Percentiles rank a stretch among this genome's conserved stretches.
Evolutionary conservation across 2,329 filamentous ascomycete species (phyloP).

Genomic region (Beauveria sp.): DNA sequence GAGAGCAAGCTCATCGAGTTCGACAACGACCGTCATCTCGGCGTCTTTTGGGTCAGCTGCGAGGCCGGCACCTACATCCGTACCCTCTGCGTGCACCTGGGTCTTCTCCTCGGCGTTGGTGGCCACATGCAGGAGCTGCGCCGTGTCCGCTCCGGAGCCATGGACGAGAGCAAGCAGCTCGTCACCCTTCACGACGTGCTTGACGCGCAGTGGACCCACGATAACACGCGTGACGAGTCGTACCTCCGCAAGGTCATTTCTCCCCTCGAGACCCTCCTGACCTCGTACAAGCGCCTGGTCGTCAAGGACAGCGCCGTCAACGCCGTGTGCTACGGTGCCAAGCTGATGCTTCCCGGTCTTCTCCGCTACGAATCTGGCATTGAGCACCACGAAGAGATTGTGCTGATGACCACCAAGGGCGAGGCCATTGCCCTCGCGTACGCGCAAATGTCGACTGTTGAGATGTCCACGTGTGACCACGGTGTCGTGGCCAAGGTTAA

Average conservation of each 20-base stretch:
- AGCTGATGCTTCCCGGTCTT: constrained; percentile 96
- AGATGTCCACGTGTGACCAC: constrained; percentile 94
- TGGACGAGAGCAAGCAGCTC: constrained; percentile 83
- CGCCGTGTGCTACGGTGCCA: constrained; percentile 96
- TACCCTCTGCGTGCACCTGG: constrained; percentile 92
- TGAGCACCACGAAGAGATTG: constrained; percentile 91
- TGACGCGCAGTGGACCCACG: constrained; percentile 91
- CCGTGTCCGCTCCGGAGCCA: constrained; percentile 86
- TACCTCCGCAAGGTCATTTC: constrained; percentile 87
- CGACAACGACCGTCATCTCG: constrained; percentile 94
- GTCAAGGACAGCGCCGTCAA: constrained; percentile 84
- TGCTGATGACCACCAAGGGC: constrained; percentile 98
- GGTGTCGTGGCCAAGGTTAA: constrained; percentile 98
- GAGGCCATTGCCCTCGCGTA: constrained; percentile 96
- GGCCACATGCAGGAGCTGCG: constrained; percentile 98
- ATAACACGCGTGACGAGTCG: constrained; percentile 92
- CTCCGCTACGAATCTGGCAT: constrained; percentile 86
- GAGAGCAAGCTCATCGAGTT: constrained; percentile 96
- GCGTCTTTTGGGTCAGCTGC: constrained; percentile 98
- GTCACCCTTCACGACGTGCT: constrained; percentile 83
- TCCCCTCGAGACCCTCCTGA: constrained; percentile 86
- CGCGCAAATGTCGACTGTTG: constrained; percentile 95
- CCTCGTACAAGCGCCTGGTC: constrained; percentile 90
- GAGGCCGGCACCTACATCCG: constrained; percentile 97
- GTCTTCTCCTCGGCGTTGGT: constrained; percentile 68